A percentile compares a stretch with the other conserved stretches of the same genome.
Conservation (phyloP, 2,329 filamentous ascomycete genomes). For the Penicillium sumatraense region DNA sequence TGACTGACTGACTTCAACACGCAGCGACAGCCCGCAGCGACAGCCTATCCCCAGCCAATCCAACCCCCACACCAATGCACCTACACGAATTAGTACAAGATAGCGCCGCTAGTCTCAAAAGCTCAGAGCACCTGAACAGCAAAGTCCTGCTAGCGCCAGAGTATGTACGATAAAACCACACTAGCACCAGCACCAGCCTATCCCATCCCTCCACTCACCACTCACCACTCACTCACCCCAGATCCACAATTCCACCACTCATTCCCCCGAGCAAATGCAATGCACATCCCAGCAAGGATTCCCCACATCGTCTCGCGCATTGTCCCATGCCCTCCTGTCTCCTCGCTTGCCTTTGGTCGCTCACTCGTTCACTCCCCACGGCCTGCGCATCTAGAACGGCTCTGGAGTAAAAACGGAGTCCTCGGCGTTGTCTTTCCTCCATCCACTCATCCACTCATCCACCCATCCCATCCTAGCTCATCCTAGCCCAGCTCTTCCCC, state of each 20-base stretch:
- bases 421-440: not conserved
- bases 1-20: too few species aligned
- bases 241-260: conserved; percentile 12
- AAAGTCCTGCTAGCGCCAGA: not conserved
- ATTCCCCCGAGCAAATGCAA: conserved; percentile 13
- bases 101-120: not conserved
- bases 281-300: conserved; percentile 9
- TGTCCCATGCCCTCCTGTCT: not conserved
- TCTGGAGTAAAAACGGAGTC: too few species aligned
- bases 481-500: too few species aligned
- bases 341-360: not conserved
- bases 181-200: not conserved
- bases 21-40: too few species aligned
- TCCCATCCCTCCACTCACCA: not conserved
- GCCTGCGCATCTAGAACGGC: not conserved
- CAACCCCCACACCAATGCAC: not conserved
- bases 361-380: not conserved
- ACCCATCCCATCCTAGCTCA: not conserved
- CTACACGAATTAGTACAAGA: not conserved
- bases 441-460: not conserved
- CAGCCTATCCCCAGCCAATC: not conserved
- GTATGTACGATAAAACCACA: not conserved
- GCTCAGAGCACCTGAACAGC: not conserved
- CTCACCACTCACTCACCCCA: not conserved
- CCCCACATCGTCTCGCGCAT: conserved; percentile 10